Conservation (phyloP, 1,284 basidiomycete genomes). For the Ustilago tritici region DNA sequence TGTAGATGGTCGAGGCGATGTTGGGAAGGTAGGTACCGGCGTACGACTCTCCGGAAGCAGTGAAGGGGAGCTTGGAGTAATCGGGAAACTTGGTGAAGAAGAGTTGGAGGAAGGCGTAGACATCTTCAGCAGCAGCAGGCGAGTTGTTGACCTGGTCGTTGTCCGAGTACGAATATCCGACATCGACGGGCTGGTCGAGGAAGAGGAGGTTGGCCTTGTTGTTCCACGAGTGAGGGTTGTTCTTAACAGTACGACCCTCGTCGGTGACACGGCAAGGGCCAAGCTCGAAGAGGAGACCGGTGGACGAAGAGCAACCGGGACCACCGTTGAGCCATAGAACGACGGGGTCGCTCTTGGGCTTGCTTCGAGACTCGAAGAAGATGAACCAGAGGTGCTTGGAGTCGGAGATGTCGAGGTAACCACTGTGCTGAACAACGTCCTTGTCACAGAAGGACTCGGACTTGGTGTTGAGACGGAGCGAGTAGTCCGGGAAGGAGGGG, state of each 20-base stretch:
- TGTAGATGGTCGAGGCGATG: slow-evolving; percentile 64
- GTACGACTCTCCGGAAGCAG: slow-evolving; percentile 74
- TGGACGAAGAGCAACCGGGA: slow-evolving; percentile 72
- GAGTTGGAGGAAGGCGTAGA: slow-evolving; percentile 88
- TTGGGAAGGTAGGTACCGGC: slow-evolving; percentile 75
- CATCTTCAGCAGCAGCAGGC: slow-evolving; percentile 82
- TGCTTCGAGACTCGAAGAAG: slow-evolving; percentile 83
- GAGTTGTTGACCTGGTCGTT: slow-evolving; percentile 79
- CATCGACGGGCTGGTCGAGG: slow-evolving; percentile 83
- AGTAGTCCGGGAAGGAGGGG: slow-evolving; percentile 78
- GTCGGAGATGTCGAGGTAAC: slow-evolving; percentile 85
- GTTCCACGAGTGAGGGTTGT: slow-evolving; percentile 85
- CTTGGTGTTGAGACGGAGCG: slow-evolving; percentile 74
- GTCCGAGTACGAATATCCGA: slow-evolving; percentile 86
- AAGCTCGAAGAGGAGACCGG: slow-evolving; percentile 81
- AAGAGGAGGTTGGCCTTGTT: slow-evolving; percentile 78
- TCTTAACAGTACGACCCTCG: slow-evolving; percentile 77
- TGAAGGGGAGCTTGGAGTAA: slow-evolving; percentile 65
- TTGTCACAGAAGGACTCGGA: slow-evolving; percentile 78
- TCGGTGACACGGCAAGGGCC: slow-evolving; percentile 83
- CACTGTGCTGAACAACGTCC: slow-evolving; percentile 83
- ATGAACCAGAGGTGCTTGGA: slow-evolving; percentile 90
- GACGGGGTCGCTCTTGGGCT: slow-evolving; percentile 81
- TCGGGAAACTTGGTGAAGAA: slow-evolving; percentile 76
- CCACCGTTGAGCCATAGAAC: slow-evolving; percentile 91